A percentile compares a stretch with the other conserved stretches of the same genome.
phyloP scores from a whole-genome alignment of 345 rosid species.

The Euclidium syriacum region DNA sequence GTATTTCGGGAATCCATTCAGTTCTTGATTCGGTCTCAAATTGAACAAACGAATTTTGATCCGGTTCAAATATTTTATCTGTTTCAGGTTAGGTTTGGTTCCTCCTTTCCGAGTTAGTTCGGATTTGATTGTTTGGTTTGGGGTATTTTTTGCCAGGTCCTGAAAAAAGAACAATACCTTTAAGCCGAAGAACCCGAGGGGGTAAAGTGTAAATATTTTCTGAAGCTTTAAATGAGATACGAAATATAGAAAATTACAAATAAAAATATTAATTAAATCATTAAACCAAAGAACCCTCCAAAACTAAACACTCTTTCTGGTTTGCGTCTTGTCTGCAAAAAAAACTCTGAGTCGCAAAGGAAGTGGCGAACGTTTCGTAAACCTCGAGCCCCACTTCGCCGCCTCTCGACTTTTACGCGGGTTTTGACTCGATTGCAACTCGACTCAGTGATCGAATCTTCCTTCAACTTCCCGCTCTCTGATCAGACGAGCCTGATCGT shows the following conservation, averaged over 20 bases:
- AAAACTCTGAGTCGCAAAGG: slow-evolving; percentile 25
- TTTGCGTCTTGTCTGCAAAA: slow-evolving; percentile 29
- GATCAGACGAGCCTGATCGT: slow-evolving; percentile 19
- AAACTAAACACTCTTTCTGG: slow-evolving; percentile 20
- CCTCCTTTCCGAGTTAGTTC: no score
- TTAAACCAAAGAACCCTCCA: slow-evolving; percentile 28
- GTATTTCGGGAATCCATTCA: no score
- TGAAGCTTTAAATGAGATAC: background rate
- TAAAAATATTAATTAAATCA: background rate
- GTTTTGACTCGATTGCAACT: slow-evolving; percentile 7
- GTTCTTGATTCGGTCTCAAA: no score
- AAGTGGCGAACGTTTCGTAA: slow-evolving; percentile 24
- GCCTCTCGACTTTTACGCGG: background rate
- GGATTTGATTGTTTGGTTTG: no score
- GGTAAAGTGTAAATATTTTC: background rate
- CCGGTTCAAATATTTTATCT: no score
- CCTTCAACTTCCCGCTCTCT: background rate
- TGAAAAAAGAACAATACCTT: no score
- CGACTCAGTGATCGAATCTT: slow-evolving; percentile 18
- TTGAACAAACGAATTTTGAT: no score
- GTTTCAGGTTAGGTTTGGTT: no score
- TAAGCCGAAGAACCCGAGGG: background rate
- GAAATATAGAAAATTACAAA: background rate
- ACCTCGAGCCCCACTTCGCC: slow-evolving; percentile 17
- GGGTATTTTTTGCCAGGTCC: no score